Conservation (phyloP, 1,139 yeast genomes). For the Pichia sp. region DNA sequence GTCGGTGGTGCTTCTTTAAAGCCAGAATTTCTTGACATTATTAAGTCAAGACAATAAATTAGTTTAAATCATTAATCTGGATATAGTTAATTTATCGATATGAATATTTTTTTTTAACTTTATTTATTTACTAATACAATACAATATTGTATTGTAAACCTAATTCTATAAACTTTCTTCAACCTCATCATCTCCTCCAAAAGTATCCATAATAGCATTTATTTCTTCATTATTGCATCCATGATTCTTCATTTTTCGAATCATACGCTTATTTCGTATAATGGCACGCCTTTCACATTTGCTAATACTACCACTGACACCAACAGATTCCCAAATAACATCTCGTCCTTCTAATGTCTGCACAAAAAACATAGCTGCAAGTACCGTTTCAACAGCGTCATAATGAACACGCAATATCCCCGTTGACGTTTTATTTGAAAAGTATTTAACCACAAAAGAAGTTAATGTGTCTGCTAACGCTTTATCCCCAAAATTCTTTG, state of each 20-base stretch:
- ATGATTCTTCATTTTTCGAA: not conserved
- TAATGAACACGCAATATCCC: slow-evolving; percentile 80
- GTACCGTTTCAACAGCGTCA: slow-evolving; percentile 53
- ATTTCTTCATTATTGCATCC: not conserved
- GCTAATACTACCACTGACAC: slow-evolving; percentile 84
- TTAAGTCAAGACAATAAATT: slow-evolving; percentile 81
- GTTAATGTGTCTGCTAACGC: slow-evolving; percentile 67
- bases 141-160: not conserved
- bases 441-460: slow-evolving; percentile 52
- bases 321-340: slow-evolving; percentile 56
- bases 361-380: slow-evolving; percentile 69
- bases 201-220: not conserved
- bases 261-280: slow-evolving; percentile 9
- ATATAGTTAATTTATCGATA: not conserved
- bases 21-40: slow-evolving; percentile 94
- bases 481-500: slow-evolving; percentile 65
- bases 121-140: not conserved
- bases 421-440: slow-evolving; percentile 72
- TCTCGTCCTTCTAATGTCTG: slow-evolving; percentile 44
- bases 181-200: not conserved
- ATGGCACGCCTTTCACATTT: slow-evolving; percentile 71
- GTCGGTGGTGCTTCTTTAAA: slow-evolving; percentile 99
- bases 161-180: slow-evolving; percentile 5
- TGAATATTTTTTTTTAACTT: too few relatives aligned
- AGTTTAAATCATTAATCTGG: not conserved